Base-by-base conservation (phyloP, 2,329 filamentous ascomycete species). In the Fusarium humuli region DNA sequence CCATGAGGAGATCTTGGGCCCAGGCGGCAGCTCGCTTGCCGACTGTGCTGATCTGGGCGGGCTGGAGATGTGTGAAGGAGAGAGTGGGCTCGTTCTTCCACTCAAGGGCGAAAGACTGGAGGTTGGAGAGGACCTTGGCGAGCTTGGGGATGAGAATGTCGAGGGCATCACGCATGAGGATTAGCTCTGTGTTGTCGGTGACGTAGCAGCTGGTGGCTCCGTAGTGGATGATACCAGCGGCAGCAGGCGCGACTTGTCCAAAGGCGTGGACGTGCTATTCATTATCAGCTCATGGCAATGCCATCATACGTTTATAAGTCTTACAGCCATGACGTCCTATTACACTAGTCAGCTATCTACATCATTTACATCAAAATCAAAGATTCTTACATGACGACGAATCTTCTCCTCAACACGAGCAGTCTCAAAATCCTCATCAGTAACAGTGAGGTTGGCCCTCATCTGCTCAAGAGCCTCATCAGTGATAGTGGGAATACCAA, bases 381-480 rank as follows among this genome's bases (percentile, higher is more conserved):
- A 25, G 4, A 57, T 18, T 23, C 58, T 61, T 34, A 61, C 59
- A 49, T 70, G 67, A 20, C 68, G 46, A 18, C 68, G 63, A 3
- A 53, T 58, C 63, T 71, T 68, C 25, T 70, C 68, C 37, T 71
- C 63, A 18, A 65, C 62, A 12, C 67, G 63, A 8, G 68, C 67
- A 60, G 62, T 54, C 44, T 71, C 63, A 27, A 71, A 70, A n/a
- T 63, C 63, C 16, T 70, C 59, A 14, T 71, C 68, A 1, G 63
- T 60, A 3, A 71, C 40, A n/a, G 7, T 47, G 1, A 70, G 54
- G 22, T 70, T 44, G 13, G 50, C 32, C 40, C 52, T 59, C 68
- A 70, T 70, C 63, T 70, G 63, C n/a, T 71, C 67, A 12, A 70
- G 54, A 6, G 68, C 68, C 50, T 70, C 67, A 23, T 57, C 50